Evolutionary conservation across 805 yeast genomes (phyloP), one percentile per base, ranked within the genome.

Genomic region (Nakazawaea holstii): DNA sequence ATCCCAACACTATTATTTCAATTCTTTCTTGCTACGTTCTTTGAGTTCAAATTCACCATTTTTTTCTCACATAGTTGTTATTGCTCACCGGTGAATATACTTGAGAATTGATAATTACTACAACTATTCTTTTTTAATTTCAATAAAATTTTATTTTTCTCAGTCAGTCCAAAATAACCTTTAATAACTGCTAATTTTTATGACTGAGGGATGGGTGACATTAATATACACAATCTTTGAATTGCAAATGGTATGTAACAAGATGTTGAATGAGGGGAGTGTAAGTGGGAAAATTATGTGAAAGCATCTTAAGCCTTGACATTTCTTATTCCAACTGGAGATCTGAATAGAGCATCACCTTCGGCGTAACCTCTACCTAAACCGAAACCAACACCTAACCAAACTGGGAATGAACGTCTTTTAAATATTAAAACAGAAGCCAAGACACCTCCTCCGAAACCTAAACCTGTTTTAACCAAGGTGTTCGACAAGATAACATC

Each of bases 381-480:
- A 56, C 99, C 99, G 60, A 94, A 92, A 35, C 99, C 99, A 54
- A 90, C 71, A 55, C 99, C 99, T 52, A 92, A 69, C 96, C 97
- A 91, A 38, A 92, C 98, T 47, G 99, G 99, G 82, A 90, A 94
- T 8, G 96, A 77, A 69, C 98, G 83, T 76, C 98, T 87, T 67
- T 78, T 88, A 76, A 94, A 94, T 49, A 94, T 70, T 51, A 94
- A 69, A 39, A 91, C 95, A 8, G 97, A 88, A 39, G 95, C 87
- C 50, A 92, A 77, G 31, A 94, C 96, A 69, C 99, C 99, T 40
- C 84, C 94, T 54, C 98, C 98, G 57, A 94, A 84, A 43, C 99
- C 99, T 54, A 94, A 77, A 15, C 97, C 96, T 58, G 97, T 86
- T 69, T 94, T 94, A 57, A 94, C 96, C 54, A 94, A 73, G 52